Base-by-base conservation (phyloP, 306 rosid species). In the Cotoneaster glaucophyllus region DNA sequence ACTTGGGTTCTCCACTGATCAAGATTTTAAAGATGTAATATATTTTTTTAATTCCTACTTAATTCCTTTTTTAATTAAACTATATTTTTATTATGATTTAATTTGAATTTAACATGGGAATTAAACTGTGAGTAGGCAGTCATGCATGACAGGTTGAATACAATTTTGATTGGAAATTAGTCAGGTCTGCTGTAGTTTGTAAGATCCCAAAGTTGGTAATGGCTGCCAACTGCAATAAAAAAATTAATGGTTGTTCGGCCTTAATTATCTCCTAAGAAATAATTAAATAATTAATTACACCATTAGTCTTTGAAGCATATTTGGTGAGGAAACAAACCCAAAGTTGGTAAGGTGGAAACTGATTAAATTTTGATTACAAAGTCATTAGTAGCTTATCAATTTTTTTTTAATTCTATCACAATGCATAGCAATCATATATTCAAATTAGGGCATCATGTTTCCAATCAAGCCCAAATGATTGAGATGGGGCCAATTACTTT, bases 21-120 rank as follows among this genome's bases (percentile, higher is more conserved):
- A 90, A 84, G 97, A 95, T 82, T 15, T 69, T 56, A 88, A 86
- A 88, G 81, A 85, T 73, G 97, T 92, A 80, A 74, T 66, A 76
- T 65, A 37, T 34, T 58, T 22, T 52, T 14, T 56, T 56, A 56
- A 56, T 56, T n/a, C 26, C 26, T 15, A 48, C 21, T 48, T 48
- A 5, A 48, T 48, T 14, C 54, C 54, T 48, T 15, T 48, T 48
- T 15, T 48, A 48, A 5, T 15, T 56, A 7, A 3, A 4, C 28
- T 19, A 11, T 56, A 56, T 19, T 56, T n/a, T 56, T 5, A 56
- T 56, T 22, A 56, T 56, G 25, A 56, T 56, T n/a, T 22, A n/a
- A 9, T 56, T 56, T 59, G 31, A 63, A 29, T 63, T 65, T 65
- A 9, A 34, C 69, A 34, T 32, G 69, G 48, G 19, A 21, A 34